Percentiles rank a stretch among this genome's conserved stretches.
phyloP scores from a whole-genome alignment of 129 eudicot species.

The Tagetes erecta region DNA sequence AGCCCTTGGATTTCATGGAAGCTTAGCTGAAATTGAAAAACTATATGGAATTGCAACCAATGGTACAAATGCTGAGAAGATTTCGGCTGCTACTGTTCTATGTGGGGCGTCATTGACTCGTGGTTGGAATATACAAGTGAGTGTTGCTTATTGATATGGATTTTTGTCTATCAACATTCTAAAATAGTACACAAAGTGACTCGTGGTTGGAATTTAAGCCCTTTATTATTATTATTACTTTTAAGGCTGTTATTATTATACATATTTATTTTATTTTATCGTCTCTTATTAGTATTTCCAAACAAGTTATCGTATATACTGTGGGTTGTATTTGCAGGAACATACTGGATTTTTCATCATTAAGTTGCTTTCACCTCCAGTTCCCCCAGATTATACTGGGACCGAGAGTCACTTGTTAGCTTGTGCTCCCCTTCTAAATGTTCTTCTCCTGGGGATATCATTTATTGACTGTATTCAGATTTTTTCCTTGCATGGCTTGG shows the following conservation, averaged over 20 bases:
- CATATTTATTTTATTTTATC: not conserved
- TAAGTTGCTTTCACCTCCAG: slow-evolving; percentile 45
- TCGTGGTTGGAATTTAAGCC: not conserved
- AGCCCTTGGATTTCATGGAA: slow-evolving; percentile 59
- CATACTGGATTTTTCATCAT: slow-evolving; percentile 38
- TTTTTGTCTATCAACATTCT: not conserved
- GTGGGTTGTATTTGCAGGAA: slow-evolving; percentile 49
- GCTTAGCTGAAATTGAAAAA: slow-evolving; percentile 47
- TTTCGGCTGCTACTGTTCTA: slow-evolving; percentile 79
- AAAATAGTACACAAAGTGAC: too few species aligned
- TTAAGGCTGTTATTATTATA: not conserved
- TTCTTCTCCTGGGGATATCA: slow-evolving; percentile 82
- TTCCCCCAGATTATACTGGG: slow-evolving; percentile 65
- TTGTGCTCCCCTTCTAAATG: slow-evolving; percentile 75
- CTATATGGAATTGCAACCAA: slow-evolving; percentile 42
- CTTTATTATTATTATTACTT: not conserved
- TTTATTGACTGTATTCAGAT: slow-evolving; percentile 77
- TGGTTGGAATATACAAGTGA: slow-evolving; percentile 96
- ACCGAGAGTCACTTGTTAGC: slow-evolving; percentile 76
- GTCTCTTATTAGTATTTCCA: not conserved
- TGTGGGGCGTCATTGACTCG: slow-evolving; percentile 94
- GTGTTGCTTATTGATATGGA: slow-evolving; percentile 1
- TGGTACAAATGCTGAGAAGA: slow-evolving; percentile 79
- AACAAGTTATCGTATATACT: not conserved
- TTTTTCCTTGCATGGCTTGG: slow-evolving; percentile 92